These are phyloP conservation scores for Ailanthus altissimus DNA, from an alignment of 345 rosid species.

Conservation along the genomic window DNA sequence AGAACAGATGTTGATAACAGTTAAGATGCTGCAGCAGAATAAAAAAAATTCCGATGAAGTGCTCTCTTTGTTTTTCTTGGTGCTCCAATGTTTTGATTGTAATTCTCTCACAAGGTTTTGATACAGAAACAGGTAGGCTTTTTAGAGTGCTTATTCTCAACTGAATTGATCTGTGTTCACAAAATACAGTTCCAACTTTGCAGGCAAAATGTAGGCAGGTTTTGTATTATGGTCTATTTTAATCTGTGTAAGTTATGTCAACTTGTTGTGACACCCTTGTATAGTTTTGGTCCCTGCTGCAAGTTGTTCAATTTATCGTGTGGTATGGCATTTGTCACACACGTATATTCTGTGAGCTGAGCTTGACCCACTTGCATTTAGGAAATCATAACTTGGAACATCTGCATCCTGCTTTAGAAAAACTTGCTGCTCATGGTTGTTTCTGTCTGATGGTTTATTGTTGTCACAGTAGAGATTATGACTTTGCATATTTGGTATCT, in stretches of 20 bases:
- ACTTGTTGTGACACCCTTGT: not conserved
- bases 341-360: not conserved
- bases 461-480: not conserved
- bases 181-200: slow-evolving; percentile 23
- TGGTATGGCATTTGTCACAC: not conserved
- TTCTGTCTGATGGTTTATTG: not conserved
- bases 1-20: slow-evolving; percentile 35
- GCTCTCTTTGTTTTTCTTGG: slow-evolving; percentile 11
- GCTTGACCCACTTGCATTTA: not conserved
- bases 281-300: not conserved
- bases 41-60: slow-evolving; percentile 25
- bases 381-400: too few species aligned
- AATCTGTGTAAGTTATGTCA: slow-evolving; percentile 23
- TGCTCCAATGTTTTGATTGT: slow-evolving; percentile 11
- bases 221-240: slow-evolving; percentile 12
- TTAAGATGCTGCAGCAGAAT: slow-evolving; percentile 49
- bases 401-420: not conserved
- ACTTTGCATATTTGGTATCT: not conserved
- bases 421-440: not conserved
- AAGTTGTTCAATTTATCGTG: not conserved
- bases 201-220: slow-evolving; percentile 25
- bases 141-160: slow-evolving; percentile 6
- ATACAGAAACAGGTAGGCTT: slow-evolving; percentile 15
- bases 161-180: slow-evolving; percentile 18
- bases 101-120: slow-evolving; percentile 24